phyloP scores from a whole-genome alignment of 2,329 filamentous ascomycete genomes.

The Arthrobotrys iridis region DNA sequence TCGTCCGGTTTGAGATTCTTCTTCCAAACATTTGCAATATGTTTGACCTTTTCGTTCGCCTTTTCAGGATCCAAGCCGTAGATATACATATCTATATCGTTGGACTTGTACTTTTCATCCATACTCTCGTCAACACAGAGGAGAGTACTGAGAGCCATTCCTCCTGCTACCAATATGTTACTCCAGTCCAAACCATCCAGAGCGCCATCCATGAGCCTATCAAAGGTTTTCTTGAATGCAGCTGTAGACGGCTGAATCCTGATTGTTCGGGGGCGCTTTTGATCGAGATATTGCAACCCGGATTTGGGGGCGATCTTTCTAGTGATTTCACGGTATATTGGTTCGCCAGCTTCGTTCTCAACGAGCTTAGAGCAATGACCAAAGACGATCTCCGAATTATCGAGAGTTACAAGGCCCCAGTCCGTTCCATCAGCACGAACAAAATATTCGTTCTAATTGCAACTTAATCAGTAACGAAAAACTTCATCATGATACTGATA shows the following conservation, averaged over 20 bases:
- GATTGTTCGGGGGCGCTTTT: slow-evolving; percentile 54
- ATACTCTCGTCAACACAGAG: slow-evolving; percentile 56
- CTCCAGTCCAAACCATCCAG: slow-evolving; percentile 58
- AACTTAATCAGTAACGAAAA: not conserved
- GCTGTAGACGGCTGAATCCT: slow-evolving; percentile 55
- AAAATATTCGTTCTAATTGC: slow-evolving; percentile 53
- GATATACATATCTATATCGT: slow-evolving; percentile 59
- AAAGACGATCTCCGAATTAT: slow-evolving; percentile 51
- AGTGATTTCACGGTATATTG: slow-evolving; percentile 35
- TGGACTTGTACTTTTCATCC: slow-evolving; percentile 47
- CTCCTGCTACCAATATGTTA: slow-evolving; percentile 59
- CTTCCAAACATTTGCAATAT: slow-evolving; percentile 58
- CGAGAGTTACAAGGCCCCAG: slow-evolving; percentile 53
- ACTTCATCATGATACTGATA: not conserved
- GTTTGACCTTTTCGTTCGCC: slow-evolving; percentile 58
- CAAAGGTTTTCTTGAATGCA: slow-evolving; percentile 56
- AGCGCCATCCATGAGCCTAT: slow-evolving; percentile 57
- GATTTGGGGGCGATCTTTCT: slow-evolving; percentile 51
- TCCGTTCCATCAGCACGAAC: slow-evolving; percentile 53
- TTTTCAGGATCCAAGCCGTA: slow-evolving; percentile 57
- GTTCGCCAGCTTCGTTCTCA: slow-evolving; percentile 25
- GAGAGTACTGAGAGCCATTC: slow-evolving; percentile 58
- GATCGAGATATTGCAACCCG: slow-evolving; percentile 56
- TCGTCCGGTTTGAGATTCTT: slow-evolving; percentile 54
- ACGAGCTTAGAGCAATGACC: slow-evolving; percentile 39